These are phyloP conservation scores for Lasiodiplodia hormozganensis DNA, from an alignment of 2,329 filamentous ascomycete species.

Conservation along the genomic window DNA sequence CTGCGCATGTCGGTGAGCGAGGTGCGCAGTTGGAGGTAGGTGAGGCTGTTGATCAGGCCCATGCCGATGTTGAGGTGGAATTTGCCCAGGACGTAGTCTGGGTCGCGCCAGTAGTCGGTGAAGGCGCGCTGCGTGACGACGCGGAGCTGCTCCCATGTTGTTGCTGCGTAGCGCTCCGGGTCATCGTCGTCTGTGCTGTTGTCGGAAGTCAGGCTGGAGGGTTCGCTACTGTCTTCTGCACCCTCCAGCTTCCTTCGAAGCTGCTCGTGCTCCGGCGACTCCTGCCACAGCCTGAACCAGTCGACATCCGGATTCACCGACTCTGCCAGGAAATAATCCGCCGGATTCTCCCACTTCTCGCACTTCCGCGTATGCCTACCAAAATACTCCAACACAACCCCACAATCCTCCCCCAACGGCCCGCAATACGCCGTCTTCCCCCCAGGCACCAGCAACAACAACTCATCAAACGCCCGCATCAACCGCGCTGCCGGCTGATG, in stretches of 20 bases:
- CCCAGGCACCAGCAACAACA: slow-evolving; percentile 52
- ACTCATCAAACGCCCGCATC: slow-evolving; percentile 54
- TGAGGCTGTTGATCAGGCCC: slow-evolving; percentile 7
- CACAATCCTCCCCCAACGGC: slow-evolving; percentile 53
- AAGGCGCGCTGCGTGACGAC: background rate
- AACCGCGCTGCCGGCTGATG: slow-evolving; percentile 54
- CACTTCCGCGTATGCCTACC: slow-evolving; percentile 68
- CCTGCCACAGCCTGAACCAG: background rate
- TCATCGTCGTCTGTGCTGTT: background rate
- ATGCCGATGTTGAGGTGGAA: background rate
- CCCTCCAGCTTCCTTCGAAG: background rate
- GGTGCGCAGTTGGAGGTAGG: background rate
- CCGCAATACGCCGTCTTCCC: slow-evolving; percentile 48
- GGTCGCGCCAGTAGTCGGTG: background rate
- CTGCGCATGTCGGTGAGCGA: background rate
- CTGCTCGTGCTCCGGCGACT: background rate
- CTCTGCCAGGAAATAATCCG: slow-evolving; percentile 56
- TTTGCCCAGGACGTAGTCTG: background rate
- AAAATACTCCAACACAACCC: slow-evolving; percentile 59
- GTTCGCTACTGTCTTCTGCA: too few species aligned
- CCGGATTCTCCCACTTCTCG: slow-evolving; percentile 70
- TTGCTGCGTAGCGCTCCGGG: background rate
- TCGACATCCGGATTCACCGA: background rate
- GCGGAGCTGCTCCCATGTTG: background rate
- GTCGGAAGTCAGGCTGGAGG: too few species aligned